phyloP scores from a whole-genome alignment of 2,329 filamentous ascomycete species.

The Beauveria medogensis region DNA sequence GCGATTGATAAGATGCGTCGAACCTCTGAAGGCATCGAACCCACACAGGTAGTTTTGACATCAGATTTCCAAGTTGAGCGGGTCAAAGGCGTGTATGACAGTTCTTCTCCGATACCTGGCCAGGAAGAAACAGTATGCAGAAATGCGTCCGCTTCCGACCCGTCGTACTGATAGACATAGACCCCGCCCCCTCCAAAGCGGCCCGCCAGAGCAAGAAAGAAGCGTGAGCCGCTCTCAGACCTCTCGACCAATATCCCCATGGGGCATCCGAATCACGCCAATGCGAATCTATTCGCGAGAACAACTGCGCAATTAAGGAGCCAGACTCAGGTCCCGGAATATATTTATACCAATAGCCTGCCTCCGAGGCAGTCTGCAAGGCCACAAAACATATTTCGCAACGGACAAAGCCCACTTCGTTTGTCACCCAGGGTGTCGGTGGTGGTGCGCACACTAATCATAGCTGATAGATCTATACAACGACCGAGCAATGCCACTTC shows the following conservation, averaged over 20 bases:
- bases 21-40: conserved; percentile 55
- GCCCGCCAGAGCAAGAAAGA: conserved; percentile 22
- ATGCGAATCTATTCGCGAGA: not conserved
- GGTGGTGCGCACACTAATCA: not conserved
- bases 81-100: conserved; percentile 51
- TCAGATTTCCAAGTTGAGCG: conserved; percentile 41
- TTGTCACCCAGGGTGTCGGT: not conserved
- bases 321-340: not conserved
- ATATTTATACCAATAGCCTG: not conserved
- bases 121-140: conserved; percentile 36
- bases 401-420: not conserved
- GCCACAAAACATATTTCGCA: not conserved
- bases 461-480: not conserved
- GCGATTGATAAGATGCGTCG: conserved; percentile 59
- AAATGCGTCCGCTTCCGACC: too few relatives aligned
- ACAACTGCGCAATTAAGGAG: not conserved
- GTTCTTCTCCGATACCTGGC: conserved; percentile 39
- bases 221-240: conserved; percentile 26
- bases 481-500: not conserved
- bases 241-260: conserved; percentile 27
- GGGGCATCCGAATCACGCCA: conserved; percentile 11
- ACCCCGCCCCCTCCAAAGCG: conserved; percentile 24
- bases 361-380: not conserved
- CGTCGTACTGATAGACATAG: not conserved
- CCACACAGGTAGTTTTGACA: conserved; percentile 57